phyloP scores from a whole-genome alignment of 2,329 filamentous ascomycete genomes.

The Blumeria graminis region DNA sequence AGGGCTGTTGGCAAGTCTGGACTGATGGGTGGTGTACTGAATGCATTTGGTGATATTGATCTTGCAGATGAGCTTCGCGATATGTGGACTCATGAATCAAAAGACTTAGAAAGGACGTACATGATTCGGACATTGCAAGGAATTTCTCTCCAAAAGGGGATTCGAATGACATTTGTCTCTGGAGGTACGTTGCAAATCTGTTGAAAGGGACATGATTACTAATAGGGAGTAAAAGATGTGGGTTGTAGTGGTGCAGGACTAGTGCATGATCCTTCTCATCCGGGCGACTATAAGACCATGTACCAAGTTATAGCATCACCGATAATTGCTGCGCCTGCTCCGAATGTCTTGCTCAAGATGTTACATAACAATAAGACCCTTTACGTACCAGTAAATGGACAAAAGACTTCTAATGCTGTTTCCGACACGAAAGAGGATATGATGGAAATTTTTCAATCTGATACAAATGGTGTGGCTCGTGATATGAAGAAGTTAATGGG shows the following conservation, averaged over 20 bases:
- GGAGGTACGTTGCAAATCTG: conserved; percentile 32
- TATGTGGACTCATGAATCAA: conserved; percentile 95
- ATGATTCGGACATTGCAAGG: conserved; percentile 87
- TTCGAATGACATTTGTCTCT: conserved; percentile 91
- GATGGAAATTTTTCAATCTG: conserved; percentile 98
- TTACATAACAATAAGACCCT: conserved; percentile 88
- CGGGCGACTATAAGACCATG: conserved; percentile 94
- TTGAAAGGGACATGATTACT: background rate
- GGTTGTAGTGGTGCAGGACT: conserved; percentile 80
- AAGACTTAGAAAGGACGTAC: conserved; percentile 92
- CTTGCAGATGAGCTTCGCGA: conserved; percentile 84
- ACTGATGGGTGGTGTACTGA: conserved; percentile 84
- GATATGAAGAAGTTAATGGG: conserved; percentile 88
- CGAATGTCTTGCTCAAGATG: conserved; percentile 70
- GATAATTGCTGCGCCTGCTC: conserved; percentile 72
- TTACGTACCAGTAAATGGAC: conserved; percentile 80
- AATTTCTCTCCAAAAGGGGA: conserved; percentile 80
- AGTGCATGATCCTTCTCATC: conserved; percentile 78
- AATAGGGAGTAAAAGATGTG: conserved; percentile 30
- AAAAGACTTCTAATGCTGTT: conserved; percentile 45
- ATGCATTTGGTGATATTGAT: conserved; percentile 89
- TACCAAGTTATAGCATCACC: conserved; percentile 90
- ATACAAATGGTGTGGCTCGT: conserved; percentile 59
- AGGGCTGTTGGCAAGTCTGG: conserved; percentile 89
- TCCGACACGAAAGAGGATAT: conserved; percentile 97